Percentiles rank a stretch among this genome's conserved stretches.
Conservation (phyloP, 2,329 filamentous ascomycete genomes). For the Colletotrichum karsti region DNA sequence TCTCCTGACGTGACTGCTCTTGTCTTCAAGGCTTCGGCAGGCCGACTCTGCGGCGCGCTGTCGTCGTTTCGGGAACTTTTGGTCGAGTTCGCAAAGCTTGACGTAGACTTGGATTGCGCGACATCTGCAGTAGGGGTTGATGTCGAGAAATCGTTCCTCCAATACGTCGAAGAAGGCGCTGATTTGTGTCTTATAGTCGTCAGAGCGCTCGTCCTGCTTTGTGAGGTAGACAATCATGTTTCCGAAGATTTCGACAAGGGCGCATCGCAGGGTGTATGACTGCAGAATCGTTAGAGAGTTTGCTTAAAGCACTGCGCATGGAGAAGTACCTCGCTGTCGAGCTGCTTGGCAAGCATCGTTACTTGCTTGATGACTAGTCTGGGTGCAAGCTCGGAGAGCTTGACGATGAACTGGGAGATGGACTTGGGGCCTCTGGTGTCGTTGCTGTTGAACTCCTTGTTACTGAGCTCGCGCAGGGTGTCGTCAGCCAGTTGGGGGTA, state of each 20-base stretch:
- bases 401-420: constrained; percentile 91
- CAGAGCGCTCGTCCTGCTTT: constrained; percentile 88
- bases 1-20: constrained; percentile 94
- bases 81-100: constrained; percentile 91
- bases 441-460: constrained; percentile 97
- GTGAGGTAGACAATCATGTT: constrained; percentile 93
- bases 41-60: constrained; percentile 90
- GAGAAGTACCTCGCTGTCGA: constrained; percentile 83
- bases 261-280: constrained; percentile 93
- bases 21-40: constrained; percentile 90
- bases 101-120: constrained; percentile 92
- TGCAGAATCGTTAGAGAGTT: constrained; percentile 37
- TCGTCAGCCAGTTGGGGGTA: constrained; percentile 96
- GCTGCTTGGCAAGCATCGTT: constrained; percentile 90
- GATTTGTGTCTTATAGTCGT: constrained; percentile 94
- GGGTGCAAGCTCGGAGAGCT: constrained; percentile 90
- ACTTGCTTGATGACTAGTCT: constrained; percentile 97
- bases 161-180: constrained; percentile 97
- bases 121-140: constrained; percentile 96
- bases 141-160: constrained; percentile 93
- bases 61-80: constrained; percentile 92
- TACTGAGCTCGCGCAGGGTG: constrained; percentile 91
- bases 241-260: constrained; percentile 95
- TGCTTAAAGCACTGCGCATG: too few relatives aligned
- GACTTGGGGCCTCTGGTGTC: constrained; percentile 96